A percentile compares a stretch with the other conserved stretches of the same genome.
Conservation (phyloP, 2,329 filamentous ascomycete species). For the Curvularia verruculosa region DNA sequence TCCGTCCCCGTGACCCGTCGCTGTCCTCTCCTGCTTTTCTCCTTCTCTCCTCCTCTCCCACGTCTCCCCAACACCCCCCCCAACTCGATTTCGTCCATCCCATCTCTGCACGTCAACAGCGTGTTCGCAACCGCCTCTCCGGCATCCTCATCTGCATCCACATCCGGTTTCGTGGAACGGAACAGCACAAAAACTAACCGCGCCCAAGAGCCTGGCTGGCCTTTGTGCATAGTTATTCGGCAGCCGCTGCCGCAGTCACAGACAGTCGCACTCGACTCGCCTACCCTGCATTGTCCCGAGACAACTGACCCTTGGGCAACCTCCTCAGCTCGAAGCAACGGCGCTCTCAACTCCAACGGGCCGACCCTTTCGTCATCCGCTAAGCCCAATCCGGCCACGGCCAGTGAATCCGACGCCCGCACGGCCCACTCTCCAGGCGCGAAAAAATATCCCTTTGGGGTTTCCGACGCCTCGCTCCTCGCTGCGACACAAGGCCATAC, state of each 20-base stretch:
- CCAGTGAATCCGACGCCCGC: constrained; percentile 32
- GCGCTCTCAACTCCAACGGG: constrained; percentile 35
- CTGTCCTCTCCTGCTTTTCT: constrained; percentile 24
- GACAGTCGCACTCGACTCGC: constrained; percentile 10
- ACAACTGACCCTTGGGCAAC: constrained; percentile 10
- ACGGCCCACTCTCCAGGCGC: constrained; percentile 23
- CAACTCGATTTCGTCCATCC: constrained; percentile 13
- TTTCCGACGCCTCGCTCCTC: constrained; percentile 12
- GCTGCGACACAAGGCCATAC: constrained; percentile 31
- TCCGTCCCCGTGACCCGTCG: constrained; percentile 39
- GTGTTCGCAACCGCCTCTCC: constrained; percentile 30
- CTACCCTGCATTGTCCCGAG: constrained; percentile 10
- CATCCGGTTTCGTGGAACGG: constrained; percentile 26
- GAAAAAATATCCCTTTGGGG: constrained; percentile 32
- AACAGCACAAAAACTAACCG: constrained; percentile 28
- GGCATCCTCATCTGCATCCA: too few species aligned
- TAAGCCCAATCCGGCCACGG: constrained; percentile 29
- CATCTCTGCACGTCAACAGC: constrained; percentile 27
- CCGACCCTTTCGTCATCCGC: constrained; percentile 45
- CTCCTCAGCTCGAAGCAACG: constrained; percentile 15
- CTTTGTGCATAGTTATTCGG: constrained; percentile 11
- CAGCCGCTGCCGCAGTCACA: constrained; percentile 11
- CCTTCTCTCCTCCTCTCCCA: not conserved
- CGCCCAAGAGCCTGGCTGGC: constrained; percentile 23
- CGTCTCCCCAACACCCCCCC: constrained; percentile 23